These are phyloP conservation scores for Plantago coronopus DNA, from an alignment of 305 asterid species.

Conservation along the genomic window DNA sequence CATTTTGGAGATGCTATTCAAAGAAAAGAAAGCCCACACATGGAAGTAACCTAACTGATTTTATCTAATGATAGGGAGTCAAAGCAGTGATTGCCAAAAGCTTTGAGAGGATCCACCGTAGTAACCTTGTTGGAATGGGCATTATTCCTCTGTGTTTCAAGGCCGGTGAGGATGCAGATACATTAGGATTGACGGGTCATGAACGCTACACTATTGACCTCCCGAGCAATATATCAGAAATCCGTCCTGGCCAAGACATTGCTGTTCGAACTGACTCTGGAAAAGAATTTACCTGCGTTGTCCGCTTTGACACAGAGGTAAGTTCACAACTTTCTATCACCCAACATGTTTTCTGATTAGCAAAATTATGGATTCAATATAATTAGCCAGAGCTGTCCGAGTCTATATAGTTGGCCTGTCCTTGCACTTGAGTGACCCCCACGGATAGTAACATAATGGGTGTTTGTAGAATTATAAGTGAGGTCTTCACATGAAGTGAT, in stretches of 20 bases:
- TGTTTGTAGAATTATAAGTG: no score
- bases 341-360: not conserved
- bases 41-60: constrained; percentile 9
- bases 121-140: constrained; percentile 96
- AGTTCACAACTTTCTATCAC: constrained; percentile 6
- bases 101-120: constrained; percentile 94
- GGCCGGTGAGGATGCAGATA: constrained; percentile 91
- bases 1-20: not conserved
- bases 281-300: constrained; percentile 79
- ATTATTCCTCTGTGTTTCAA: constrained; percentile 87
- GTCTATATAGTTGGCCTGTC: no score
- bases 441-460: no score
- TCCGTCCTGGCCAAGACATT: constrained; percentile 89
- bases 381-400: not conserved
- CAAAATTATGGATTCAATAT: not conserved
- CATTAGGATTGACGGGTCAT: constrained; percentile 82
- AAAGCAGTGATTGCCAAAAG: constrained; percentile 93
- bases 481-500: no score
- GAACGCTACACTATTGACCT: constrained; percentile 86
- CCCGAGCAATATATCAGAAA: constrained; percentile 62
- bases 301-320: constrained; percentile 95
- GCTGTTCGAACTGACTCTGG: constrained; percentile 65
- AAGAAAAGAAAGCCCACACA: constrained; percentile 3
- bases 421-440: no score
- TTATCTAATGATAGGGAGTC: constrained; percentile 54